A percentile compares a stretch with the other conserved stretches of the same genome.
These are phyloP conservation scores for Lactarius sanguifluus DNA, from an alignment of 768 basidiomycete species.

Conservation along the genomic window DNA sequence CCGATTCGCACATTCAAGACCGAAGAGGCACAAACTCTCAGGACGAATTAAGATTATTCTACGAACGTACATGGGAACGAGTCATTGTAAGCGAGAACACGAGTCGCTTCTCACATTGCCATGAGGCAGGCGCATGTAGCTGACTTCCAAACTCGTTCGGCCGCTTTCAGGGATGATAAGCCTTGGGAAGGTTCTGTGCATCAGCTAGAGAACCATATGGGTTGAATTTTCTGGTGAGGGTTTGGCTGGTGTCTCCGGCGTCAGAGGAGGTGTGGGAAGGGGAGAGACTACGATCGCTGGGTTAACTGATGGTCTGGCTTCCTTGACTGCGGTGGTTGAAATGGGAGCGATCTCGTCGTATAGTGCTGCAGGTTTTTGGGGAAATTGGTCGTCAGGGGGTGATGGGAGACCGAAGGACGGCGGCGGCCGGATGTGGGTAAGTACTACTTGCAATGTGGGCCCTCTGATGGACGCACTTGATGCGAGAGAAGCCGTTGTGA, in stretches of 20 bases:
- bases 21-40: neutral
- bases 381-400: neutral
- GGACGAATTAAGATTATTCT: neutral
- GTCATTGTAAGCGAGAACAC: neutral
- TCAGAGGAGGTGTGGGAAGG: slow-evolving; percentile 8
- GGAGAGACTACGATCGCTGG: neutral
- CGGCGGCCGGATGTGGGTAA: neutral
- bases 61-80: neutral
- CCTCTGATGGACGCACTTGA: neutral
- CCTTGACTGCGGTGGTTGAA: neutral
- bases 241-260: neutral
- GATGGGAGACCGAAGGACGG: neutral
- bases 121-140: neutral
- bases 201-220: neutral
- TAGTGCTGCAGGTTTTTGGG: neutral
- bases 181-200: neutral
- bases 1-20: neutral
- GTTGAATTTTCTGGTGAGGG: neutral
- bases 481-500: neutral
- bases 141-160: neutral
- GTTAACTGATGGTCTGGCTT: neutral
- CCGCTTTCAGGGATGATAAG: neutral
- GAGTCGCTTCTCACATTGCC: neutral
- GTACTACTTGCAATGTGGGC: neutral
- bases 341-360: neutral